Conservation (phyloP, 371 early-diverging fungal species). For the Mortierella sp. region DNA sequence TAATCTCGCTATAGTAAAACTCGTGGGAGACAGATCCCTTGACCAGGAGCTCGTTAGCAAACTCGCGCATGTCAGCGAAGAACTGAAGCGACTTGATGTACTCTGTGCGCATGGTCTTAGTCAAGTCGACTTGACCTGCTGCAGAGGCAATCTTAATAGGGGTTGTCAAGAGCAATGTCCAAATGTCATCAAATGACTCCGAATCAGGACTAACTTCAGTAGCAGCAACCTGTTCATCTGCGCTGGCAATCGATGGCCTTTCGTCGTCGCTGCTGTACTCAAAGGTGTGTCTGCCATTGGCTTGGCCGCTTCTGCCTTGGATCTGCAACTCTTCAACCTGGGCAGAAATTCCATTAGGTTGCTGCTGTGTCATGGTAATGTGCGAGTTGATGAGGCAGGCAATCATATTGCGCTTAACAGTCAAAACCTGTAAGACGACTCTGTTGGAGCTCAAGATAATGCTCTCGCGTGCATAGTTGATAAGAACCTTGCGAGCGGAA, state of each 20-base stretch:
- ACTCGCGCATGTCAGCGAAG: constrained; percentile 67
- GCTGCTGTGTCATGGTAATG: not conserved
- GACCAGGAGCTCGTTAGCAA: constrained; percentile 59
- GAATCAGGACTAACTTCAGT: not conserved
- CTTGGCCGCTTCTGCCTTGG: constrained; percentile 1
- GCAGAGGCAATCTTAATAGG: constrained; percentile 23
- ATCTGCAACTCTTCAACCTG: constrained; percentile 6
- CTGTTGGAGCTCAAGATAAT: constrained; percentile 66
- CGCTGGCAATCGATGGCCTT: constrained; percentile 6
- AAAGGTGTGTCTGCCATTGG: constrained; percentile 3
- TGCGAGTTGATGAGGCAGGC: constrained; percentile 59
- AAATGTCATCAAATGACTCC: constrained; percentile 59
- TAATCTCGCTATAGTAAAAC: constrained; percentile 73
- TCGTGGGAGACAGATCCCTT: constrained; percentile 65
- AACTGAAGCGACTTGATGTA: constrained; percentile 72
- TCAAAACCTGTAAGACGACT: constrained; percentile 65
- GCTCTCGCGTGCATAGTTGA: constrained; percentile 63
- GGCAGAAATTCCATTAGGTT: not conserved
- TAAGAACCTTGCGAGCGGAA: constrained; percentile 64
- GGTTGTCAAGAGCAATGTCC: constrained; percentile 57
- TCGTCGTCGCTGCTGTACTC: constrained; percentile 39
- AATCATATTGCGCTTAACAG: constrained; percentile 65
- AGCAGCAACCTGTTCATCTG: not conserved
- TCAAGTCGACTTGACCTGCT: constrained; percentile 38
- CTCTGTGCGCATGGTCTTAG: constrained; percentile 63